Conservation (phyloP, 352 stramenopile genomes). For the Pythium plurisporium region DNA sequence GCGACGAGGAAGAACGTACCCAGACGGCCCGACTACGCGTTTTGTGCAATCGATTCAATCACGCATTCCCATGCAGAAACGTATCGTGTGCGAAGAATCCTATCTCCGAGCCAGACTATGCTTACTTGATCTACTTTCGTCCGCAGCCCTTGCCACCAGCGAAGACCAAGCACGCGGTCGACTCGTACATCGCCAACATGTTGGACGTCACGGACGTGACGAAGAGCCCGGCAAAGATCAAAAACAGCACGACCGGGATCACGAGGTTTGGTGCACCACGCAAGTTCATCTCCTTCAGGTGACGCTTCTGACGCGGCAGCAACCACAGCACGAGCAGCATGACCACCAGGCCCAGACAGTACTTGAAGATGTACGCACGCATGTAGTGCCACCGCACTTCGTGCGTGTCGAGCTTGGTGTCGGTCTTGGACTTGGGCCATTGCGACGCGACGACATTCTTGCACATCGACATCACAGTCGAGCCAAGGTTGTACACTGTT, state of each 20-base stretch:
- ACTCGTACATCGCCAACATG: slow-evolving; percentile 19
- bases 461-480: neutral
- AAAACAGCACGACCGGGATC: slow-evolving; percentile 7
- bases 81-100: too few relatives aligned
- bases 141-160: slow-evolving; percentile 20
- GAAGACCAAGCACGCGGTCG: slow-evolving; percentile 19
- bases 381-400: slow-evolving; percentile 17
- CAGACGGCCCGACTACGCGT: too few relatives aligned
- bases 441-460: slow-evolving; percentile 8
- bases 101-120: too few relatives aligned
- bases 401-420: slow-evolving; percentile 3
- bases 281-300: slow-evolving; percentile 10
- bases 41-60: too few relatives aligned
- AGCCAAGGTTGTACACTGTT: slow-evolving; percentile 15
- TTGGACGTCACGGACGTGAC: slow-evolving; percentile 6
- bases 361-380: slow-evolving; percentile 10
- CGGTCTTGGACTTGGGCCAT: neutral
- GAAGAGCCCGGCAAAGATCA: slow-evolving; percentile 9
- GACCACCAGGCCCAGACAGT: slow-evolving; percentile 2
- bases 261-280: slow-evolving; percentile 9
- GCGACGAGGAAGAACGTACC: too few relatives aligned
- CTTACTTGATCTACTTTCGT: too few relatives aligned
- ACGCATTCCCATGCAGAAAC: too few relatives aligned
- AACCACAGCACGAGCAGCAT: slow-evolving; percentile 9
- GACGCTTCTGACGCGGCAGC: slow-evolving; percentile 21